These are phyloP conservation scores for Hanseniaspora pseudoguilliermondii DNA, from an alignment of 805 yeast genomes.

Conservation along the genomic window DNA sequence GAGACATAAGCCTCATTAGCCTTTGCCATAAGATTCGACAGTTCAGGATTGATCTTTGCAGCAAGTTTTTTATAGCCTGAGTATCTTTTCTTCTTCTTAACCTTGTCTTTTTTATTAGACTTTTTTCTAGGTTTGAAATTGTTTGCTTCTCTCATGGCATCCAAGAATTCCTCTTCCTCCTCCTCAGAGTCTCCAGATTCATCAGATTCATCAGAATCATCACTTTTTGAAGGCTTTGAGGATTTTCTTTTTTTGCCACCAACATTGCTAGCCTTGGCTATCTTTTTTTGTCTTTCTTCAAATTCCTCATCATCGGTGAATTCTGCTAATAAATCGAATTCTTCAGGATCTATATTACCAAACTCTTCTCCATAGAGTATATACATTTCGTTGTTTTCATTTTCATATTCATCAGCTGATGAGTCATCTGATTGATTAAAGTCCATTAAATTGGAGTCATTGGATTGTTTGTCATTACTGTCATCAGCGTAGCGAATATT, in stretches of 20 bases:
- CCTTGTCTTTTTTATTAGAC: conserved; percentile 19
- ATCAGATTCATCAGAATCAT: conserved; percentile 12
- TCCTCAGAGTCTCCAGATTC: conserved; percentile 27
- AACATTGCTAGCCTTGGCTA: conserved; percentile 11
- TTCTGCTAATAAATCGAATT: conserved; percentile 30
- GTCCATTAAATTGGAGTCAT: conserved; percentile 27
- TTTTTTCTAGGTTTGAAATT: conserved; percentile 41
- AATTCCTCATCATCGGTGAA: conserved; percentile 23
- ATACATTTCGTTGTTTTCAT: background rate
- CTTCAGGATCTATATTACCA: conserved; percentile 19
- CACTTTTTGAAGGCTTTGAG: conserved; percentile 22
- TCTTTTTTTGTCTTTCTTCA: conserved; percentile 15
- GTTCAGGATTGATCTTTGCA: conserved; percentile 55
- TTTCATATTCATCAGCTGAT: conserved; percentile 3
- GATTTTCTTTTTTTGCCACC: conserved; percentile 24
- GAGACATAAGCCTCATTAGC: conserved; percentile 73
- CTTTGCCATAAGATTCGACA: conserved; percentile 46
- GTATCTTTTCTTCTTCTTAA: conserved; percentile 26
- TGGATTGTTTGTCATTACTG: conserved; percentile 22
- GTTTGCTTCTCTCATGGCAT: conserved; percentile 55
- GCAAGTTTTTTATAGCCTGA: conserved; percentile 23
- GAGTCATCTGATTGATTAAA: conserved; percentile 18
- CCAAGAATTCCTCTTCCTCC: conserved; percentile 37
- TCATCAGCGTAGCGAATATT: background rate
- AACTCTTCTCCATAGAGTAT: conserved; percentile 14